Evolutionary conservation across 768 basidiomycete genomes (phyloP), one percentile per base, ranked within the genome.

Genomic region (Hortiboletus flavorubellus): DNA sequence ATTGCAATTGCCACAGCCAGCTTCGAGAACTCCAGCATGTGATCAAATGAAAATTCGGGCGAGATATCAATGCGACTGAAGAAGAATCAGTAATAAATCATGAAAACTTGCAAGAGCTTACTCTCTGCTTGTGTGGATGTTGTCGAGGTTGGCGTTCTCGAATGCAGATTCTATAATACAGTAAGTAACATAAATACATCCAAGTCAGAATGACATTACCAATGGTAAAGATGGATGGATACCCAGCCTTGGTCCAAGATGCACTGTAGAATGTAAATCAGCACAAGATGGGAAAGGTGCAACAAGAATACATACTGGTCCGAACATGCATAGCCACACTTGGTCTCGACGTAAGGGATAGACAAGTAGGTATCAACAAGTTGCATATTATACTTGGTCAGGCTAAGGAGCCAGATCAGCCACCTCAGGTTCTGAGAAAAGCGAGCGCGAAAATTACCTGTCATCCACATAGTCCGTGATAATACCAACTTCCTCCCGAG

Each of bases 291-390:
- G 0, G 56, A 47, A 8, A 38, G 11, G 15, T 5, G 2, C 38
- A 60, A 62, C 47, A 38, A 63, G 74, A 70, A 21, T 56, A 58
- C 78, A 67, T 74, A 92, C 89, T 95, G 93, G 72, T 96, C 93
- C 62, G 89, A 91, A 78, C 93, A 97, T 49, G 92, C 93, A 66
- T 97, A 96, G 35, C 90, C 92, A 74, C 94, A 96, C 76, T 87
- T 79, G 53, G 94, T 97, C 77, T 91, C 84, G 29, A 59, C 68
- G 63, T 82, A 91, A 29, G 93, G 93, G 60, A 96, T 93, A 66
- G 84, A 80, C 51, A 95, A 80, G 69, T 97, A 97, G 54, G 74
- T 63, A 33, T 88, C 81, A 14, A 96, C 53, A 30, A 95, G 78
- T 52, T 80, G 71, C 75, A 84, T 89, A 72, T 95, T 89, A 73